Conservation (phyloP, 305 asterid genomes). For the Petunia hybrid region DNA sequence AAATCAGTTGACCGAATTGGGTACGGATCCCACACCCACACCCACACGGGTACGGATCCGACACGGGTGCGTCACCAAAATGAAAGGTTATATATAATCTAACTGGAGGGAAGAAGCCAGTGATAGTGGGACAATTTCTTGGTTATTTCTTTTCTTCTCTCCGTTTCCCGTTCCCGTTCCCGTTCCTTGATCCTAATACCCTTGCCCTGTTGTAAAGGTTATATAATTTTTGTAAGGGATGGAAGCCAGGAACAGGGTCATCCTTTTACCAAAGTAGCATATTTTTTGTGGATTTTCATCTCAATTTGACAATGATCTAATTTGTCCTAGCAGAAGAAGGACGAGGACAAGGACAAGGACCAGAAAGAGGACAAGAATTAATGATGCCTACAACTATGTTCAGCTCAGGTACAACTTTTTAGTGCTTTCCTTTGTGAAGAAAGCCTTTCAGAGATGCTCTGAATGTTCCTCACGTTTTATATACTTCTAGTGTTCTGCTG, state of each 20-base stretch:
- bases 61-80: too few relatives aligned
- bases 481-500: background rate
- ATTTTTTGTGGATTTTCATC: background rate
- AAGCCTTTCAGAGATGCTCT: background rate
- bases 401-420: conserved; percentile 1
- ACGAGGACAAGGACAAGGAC: conserved; percentile 55
- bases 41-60: too few relatives aligned
- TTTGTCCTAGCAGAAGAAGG: conserved; percentile 42
- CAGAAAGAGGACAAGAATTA: conserved; percentile 52
- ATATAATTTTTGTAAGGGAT: background rate
- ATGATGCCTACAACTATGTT: conserved; percentile 27
- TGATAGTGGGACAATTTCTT: too few relatives aligned
- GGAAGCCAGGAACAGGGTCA: background rate
- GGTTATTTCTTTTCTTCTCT: background rate
- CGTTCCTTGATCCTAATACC: conserved; percentile 17
- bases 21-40: too few relatives aligned
- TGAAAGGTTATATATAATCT: too few relatives aligned
- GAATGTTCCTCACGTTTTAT: background rate
- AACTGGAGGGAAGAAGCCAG: too few relatives aligned
- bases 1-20: too few relatives aligned
- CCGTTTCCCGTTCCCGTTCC: background rate
- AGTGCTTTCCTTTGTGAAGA: background rate
- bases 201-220: background rate
- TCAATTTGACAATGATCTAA: background rate
- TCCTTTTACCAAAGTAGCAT: conserved; percentile 1